Evolutionary conservation across 768 basidiomycete genomes (phyloP), one percentile per base, ranked within the genome.

Genomic region (Kwoniella sp.): DNA sequence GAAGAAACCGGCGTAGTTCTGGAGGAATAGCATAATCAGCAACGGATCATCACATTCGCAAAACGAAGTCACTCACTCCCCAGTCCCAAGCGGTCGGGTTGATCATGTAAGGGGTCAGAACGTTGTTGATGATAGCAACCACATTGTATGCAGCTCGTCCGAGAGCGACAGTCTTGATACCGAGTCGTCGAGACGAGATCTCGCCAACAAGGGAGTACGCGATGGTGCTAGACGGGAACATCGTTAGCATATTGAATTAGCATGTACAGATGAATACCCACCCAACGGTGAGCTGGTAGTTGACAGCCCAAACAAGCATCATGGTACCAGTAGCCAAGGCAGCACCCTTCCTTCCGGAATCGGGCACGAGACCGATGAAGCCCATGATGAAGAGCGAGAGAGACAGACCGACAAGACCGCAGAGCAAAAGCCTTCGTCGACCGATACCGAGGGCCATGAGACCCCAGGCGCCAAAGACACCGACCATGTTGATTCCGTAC

Each of bases 271-370:
- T 25, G 19, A 26, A 11, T 8, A 63, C 61, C 59, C 29, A 62
- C 61, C 73, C 73, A 38, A 75, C 67, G 7, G 72, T 60, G 29
- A 60, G 42, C 44, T 74, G 69, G 57, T 74, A 75, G 33, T 67
- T 60, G 41, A 73, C 60, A 38, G 74, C 75, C 61, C 75, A 73
- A 33, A 70, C 62, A 32, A 77, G 52, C 50, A 77, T 67, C 9
- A 76, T 54, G 14, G 57, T 50, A 0, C 77, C 77, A 2, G 73
- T 67, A 0, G 66, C 76, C 58, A 68, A 26, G 31, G 44, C 44
- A 15, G 51, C 44, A 1, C 57, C 49, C 15, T 57, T 36, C 28
- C 34, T 44, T 12, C 63, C 46, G 23, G 43, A 34, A 5, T 58
- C 61, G 5, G 61, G 62, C 2, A 65, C 63, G 5, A 67, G 63